Conservation (phyloP, 257 asterid genomes). For the Nicotiana benthamiana region DNA sequence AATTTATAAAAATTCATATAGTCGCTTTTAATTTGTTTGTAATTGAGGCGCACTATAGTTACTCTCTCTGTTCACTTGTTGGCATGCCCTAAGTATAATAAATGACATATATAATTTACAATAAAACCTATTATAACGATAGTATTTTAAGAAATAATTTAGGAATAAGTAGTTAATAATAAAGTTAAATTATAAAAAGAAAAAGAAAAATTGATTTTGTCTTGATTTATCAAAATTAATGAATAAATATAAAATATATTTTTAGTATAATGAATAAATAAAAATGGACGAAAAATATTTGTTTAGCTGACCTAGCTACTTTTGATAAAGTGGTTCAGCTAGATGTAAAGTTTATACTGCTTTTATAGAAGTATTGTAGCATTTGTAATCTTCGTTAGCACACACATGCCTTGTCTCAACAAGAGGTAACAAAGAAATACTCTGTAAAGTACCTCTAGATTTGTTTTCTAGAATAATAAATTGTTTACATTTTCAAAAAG, state of each 20-base stretch:
- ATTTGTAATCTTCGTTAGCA: not conserved
- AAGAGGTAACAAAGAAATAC: constrained; percentile 4
- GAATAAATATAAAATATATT: too few relatives aligned
- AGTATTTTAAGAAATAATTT: too few relatives aligned
- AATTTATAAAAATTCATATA: not conserved
- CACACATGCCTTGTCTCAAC: not conserved
- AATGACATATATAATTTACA: too few relatives aligned
- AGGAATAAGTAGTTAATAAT: too few relatives aligned
- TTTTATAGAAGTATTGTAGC: not conserved
- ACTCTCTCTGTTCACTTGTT: too few relatives aligned
- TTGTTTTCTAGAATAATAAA: not conserved
- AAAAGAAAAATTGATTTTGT: too few relatives aligned
- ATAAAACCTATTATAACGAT: too few relatives aligned
- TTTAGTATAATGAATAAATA: too few relatives aligned
- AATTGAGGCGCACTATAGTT: not conserved
- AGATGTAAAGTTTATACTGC: not conserved
- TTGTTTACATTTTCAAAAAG: not conserved
- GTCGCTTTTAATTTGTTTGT: not conserved
- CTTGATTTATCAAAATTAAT: too few relatives aligned
- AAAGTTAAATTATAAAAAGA: too few relatives aligned
- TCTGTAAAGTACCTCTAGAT: not conserved
- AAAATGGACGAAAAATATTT: too few relatives aligned
- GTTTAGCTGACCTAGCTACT: not conserved
- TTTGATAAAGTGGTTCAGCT: not conserved
- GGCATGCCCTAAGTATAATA: too few relatives aligned